Evolutionary conservation across 2,329 filamentous ascomycete species (phyloP), one percentile per base, ranked within the genome.

Genomic region (Calonectria pseudoturangicola): DNA sequence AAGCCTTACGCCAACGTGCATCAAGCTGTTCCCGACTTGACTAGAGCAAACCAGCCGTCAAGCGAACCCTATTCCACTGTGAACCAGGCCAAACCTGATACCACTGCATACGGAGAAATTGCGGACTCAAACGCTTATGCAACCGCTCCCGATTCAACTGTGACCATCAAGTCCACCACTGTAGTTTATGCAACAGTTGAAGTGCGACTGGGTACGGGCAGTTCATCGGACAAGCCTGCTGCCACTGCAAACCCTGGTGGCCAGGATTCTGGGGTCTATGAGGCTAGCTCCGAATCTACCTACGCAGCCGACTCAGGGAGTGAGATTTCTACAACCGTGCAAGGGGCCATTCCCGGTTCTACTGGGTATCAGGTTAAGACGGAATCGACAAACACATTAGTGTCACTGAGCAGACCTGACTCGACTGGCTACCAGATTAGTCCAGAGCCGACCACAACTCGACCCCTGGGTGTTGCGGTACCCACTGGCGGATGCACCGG

Each of bases 401-500:
- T 74, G 58, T 80, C 74, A 2, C 25, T 67, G 16, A 71, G 72
- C 66, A 77, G 75, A 72, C 76, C 80, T 13, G 64, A 69, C 21
- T 71, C 62, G 21, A 71, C 73, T 43, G 74, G 63, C 18, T 70
- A 74, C 56, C 68, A 79, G 54, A 69, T 71, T 16, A 63, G 71
- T 33, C 72, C 71, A 12, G 66, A 68, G 30, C 64, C 75, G 15
- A 77, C 66, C 28, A 66, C 56, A 28, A 71, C 71, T 48, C 73
- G 68, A 15, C 69, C 71, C 12, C 74, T 71, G 13, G 77, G 78
- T 10, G 76, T 68, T 58, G 78, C 74, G 33, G 69, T 70, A 54
- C 75, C 79, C 21, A 74, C 81, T 27, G 77, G 79, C 54, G 78
- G 79, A 69, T 79, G 77, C 77, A 72, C 71, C 68, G 77, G 74